phyloP scores from a whole-genome alignment of 1,139 yeast genomes.

The Candida sanyaensis region DNA sequence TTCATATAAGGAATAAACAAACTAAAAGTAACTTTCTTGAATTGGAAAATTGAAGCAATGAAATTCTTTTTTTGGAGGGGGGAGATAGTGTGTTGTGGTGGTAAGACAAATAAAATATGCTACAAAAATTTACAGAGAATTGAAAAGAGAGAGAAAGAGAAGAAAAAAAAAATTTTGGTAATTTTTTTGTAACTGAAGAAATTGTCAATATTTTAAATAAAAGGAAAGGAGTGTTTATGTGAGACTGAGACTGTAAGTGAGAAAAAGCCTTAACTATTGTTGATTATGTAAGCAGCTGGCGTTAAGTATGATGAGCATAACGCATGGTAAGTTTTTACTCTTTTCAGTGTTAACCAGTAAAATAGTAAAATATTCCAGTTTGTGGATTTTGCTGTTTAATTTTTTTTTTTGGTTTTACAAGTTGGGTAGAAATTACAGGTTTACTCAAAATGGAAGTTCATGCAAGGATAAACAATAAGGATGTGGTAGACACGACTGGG shows the following conservation, averaged over 20 bases:
- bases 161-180: neutral
- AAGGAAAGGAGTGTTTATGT: conserved; percentile 51
- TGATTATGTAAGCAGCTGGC: neutral
- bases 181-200: neutral
- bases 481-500: neutral
- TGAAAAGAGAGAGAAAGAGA: neutral
- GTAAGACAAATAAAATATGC: neutral
- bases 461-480: neutral
- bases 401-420: neutral
- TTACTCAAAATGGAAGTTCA: neutral
- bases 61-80: neutral
- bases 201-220: neutral
- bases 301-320: neutral
- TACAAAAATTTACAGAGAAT: neutral
- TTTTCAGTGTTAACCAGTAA: neutral
- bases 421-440: neutral
- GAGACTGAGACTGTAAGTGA: conserved; percentile 19
- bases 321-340: neutral
- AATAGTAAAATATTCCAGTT: neutral
- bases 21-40: no score
- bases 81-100: neutral
- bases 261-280: no score
- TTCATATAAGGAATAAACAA: neutral
- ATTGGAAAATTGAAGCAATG: no score
- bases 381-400: neutral